Conservation (phyloP, 2,329 filamentous ascomycete genomes). For the Pseudogymnoascus sp. region DNA sequence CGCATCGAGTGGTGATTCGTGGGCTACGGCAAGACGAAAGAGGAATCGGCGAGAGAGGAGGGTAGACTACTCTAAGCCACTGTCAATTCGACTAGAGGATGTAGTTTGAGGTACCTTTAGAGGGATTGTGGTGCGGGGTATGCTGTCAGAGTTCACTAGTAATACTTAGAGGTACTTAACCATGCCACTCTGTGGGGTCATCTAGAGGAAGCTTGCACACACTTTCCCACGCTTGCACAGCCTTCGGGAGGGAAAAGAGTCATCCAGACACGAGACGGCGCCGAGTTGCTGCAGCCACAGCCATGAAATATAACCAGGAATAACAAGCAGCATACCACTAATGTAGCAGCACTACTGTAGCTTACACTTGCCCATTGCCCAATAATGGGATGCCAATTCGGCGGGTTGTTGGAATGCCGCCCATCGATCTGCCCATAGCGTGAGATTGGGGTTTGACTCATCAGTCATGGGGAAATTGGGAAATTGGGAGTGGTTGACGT, state of each 20-base stretch:
- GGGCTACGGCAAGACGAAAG: background rate
- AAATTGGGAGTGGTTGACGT: background rate
- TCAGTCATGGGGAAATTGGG: background rate
- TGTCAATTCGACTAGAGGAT: background rate
- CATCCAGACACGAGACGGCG: background rate
- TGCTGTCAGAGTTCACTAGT: background rate
- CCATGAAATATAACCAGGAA: background rate
- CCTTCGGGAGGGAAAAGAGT: background rate
- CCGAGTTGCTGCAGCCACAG: background rate
- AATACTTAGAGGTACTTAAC: background rate
- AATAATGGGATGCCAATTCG: background rate
- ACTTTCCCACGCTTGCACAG: background rate
- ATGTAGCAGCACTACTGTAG: background rate
- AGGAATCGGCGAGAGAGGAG: background rate
- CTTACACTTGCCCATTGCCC: conserved; percentile 1
- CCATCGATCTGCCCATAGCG: background rate
- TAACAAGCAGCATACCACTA: background rate
- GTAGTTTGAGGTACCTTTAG: background rate
- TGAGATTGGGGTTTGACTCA: background rate
- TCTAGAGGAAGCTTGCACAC: background rate
- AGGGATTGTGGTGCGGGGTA: background rate
- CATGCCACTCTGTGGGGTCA: background rate
- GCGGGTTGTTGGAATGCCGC: background rate
- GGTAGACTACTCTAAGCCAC: conserved; percentile 1
- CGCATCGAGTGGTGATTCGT: background rate